Evolutionary conservation across 352 stramenopile genomes (phyloP), one percentile per base, ranked within the genome.

Genomic region (Phytophthora constricta): DNA sequence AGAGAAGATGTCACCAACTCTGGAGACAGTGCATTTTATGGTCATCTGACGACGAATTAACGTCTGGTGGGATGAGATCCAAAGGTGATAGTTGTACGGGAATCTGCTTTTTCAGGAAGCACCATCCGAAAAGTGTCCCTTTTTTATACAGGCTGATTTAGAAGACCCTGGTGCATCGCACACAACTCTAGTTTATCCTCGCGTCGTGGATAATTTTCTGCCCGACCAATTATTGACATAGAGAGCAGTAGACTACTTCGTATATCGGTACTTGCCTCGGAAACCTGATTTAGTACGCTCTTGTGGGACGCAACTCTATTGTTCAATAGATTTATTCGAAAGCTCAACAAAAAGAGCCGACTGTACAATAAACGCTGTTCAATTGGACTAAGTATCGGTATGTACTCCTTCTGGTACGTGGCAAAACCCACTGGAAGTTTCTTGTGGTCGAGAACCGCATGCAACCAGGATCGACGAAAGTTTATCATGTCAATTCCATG

Each of bases 401-500:
- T 14, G 22, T 57, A 20, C 7, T 57, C 9, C 37, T 57, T 4
- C 50, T n/a, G 9, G 19, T 57, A 17, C 33, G 31, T 1, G 49
- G 31, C 10, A 27, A 28, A 1, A 56, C 43, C 45, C 49, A 56
- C 14, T 46, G 49, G 49, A 56, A 31, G 31, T 34, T 57, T 20
- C 20, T 57, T 11, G 22, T 33, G 5, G 31, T 57, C 4, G 31
- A 57, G 20, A 57, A 57, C 5, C 17, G 19, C 4, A 22, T n/a
- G 50, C 9, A 47, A 5, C 11, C 1, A 9, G 31, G 3, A 46
- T 31, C 4, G n/a, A n/a, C n/a, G n/a, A n/a, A n/a, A n/a, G n/a
- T n/a, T n/a, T 57, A 57, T 23, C 50, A 57, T 31, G 20, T 57
- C 7, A 33, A 57, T 33, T 47, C 31, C n/a, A 31, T 57, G 50